phyloP scores from a whole-genome alignment of 169 alveolate genomes.

The Plasmodium yoelii region DNA sequence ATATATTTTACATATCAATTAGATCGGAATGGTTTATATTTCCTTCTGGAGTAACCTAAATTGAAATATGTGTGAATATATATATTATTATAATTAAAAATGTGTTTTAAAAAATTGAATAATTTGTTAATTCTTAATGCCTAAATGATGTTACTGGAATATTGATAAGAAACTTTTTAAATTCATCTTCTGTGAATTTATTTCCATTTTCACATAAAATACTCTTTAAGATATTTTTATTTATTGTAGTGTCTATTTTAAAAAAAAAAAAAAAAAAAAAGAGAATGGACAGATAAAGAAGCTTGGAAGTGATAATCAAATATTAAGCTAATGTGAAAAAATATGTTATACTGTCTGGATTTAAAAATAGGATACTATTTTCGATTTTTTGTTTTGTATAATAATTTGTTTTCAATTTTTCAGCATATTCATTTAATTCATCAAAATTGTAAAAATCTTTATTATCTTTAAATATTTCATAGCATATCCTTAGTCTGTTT shows the following conservation, averaged over 20 bases:
- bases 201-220: slow-evolving; percentile 69
- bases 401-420: slow-evolving; percentile 35
- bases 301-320: not conserved
- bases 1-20: slow-evolving; percentile 35
- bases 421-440: slow-evolving; percentile 42
- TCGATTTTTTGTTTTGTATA: slow-evolving; percentile 57
- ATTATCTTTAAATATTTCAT: slow-evolving; percentile 53
- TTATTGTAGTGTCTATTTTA: slow-evolving; percentile 32
- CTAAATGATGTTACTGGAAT: slow-evolving; percentile 34
- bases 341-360: slow-evolving; percentile 28
- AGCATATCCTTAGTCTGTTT: slow-evolving; percentile 36
- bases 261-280: slow-evolving; percentile 18
- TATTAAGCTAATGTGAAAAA: not conserved
- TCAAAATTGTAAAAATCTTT: slow-evolving; percentile 50
- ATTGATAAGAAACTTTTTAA: slow-evolving; percentile 46
- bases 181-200: slow-evolving; percentile 59
- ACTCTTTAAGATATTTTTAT: slow-evolving; percentile 13
- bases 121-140: slow-evolving; percentile 2
- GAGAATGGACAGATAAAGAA: not conserved
- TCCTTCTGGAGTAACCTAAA: slow-evolving; percentile 39
- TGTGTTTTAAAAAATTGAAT: slow-evolving; percentile 5
- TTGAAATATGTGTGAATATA: not conserved
- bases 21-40: slow-evolving; percentile 52
- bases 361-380: slow-evolving; percentile 32
- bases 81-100: not conserved